Evolutionary conservation across 225 moss, liverwort and hornwort genomes (phyloP).

Genomic region (Marchantia polymorpha): DNA sequence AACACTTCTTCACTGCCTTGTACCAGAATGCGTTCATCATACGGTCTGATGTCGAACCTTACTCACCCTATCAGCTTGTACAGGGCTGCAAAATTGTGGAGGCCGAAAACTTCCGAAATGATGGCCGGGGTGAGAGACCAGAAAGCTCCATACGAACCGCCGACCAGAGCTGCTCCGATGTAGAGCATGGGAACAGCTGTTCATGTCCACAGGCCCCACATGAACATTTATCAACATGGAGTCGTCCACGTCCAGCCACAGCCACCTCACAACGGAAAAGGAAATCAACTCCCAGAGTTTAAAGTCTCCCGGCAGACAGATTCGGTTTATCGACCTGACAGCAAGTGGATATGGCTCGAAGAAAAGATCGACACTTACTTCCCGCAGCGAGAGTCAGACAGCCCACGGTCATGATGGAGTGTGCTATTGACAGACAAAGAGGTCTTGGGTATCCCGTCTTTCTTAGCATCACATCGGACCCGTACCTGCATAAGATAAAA

Average conservation of each 20-base stretch:
- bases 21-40: too few species aligned
- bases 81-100: conserved; percentile 75
- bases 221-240: neutral
- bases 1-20: too few species aligned
- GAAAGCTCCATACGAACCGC: conserved; percentile 73
- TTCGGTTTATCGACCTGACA: neutral
- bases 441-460: conserved; percentile 59
- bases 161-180: conserved; percentile 68
- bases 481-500: conserved; percentile 51
- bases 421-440: conserved; percentile 57
- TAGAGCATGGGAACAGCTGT: conserved; percentile 59
- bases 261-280: too few species aligned
- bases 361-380: conserved; percentile 40
- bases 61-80: conserved; percentile 80
- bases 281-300: neutral
- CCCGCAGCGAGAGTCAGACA: conserved; percentile 71
- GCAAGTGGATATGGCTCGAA: neutral
- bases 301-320: neutral
- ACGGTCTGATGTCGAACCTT: conserved; percentile 11
- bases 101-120: conserved; percentile 73
- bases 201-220: neutral
- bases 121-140: conserved; percentile 74
- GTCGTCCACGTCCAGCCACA: neutral
- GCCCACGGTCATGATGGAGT: conserved; percentile 59
- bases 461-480: conserved; percentile 65